These are phyloP conservation scores for Gynostemma pentaphyllum DNA, from an alignment of 306 rosid genomes.

Conservation along the genomic window DNA sequence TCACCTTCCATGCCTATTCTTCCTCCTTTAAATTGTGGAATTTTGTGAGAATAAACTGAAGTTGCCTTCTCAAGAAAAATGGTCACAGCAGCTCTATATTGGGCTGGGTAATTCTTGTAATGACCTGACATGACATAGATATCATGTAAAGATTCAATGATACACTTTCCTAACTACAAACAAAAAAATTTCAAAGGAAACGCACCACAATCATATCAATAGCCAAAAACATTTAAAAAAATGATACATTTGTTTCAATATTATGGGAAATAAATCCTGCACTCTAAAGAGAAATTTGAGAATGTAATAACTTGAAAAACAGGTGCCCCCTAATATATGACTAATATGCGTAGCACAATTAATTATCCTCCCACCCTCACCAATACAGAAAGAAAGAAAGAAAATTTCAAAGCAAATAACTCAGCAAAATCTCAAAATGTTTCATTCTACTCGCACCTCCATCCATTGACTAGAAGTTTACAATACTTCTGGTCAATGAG, in stretches of 20 bases:
- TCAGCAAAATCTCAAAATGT: not conserved
- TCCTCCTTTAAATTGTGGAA: slow-evolving; percentile 30
- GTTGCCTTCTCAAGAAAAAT: slow-evolving; percentile 46
- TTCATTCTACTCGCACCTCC: not conserved
- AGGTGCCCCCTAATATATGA: not conserved
- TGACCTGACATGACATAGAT: slow-evolving; percentile 31
- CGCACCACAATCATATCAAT: not conserved
- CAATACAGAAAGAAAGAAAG: not conserved
- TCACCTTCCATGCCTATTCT: slow-evolving; percentile 35
- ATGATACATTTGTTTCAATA: not conserved
- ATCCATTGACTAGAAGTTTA: not conserved
- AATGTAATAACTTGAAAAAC: not conserved
- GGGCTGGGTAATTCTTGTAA: slow-evolving; percentile 42
- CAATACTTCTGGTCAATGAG: too few relatives aligned
- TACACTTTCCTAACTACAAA: not conserved
- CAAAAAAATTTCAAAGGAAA: not conserved
- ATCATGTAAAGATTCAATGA: not conserved
- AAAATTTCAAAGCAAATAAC: not conserved
- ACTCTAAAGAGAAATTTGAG: not conserved
- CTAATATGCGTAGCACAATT: not conserved
- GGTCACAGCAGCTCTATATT: slow-evolving; percentile 48
- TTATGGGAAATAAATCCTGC: not conserved
- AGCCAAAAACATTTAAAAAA: not conserved
- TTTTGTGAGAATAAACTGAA: slow-evolving; percentile 33
- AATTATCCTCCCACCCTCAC: not conserved